phyloP scores from a whole-genome alignment of 257 asterid genomes.

The Solanum habrochaites region DNA sequence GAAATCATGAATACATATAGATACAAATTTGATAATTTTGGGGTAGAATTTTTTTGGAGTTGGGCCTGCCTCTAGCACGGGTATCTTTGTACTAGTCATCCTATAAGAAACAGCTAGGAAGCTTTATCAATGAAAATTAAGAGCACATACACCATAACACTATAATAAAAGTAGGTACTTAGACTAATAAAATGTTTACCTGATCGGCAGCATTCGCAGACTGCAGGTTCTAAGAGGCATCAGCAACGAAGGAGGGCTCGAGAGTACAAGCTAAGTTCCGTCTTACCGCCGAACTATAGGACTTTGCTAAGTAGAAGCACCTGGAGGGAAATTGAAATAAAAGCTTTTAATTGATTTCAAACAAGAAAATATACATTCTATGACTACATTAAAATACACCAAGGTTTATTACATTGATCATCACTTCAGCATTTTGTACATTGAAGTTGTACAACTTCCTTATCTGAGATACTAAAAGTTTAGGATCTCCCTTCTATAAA shows the following conservation, averaged over 20 bases:
- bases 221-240: constrained; percentile 52
- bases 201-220: constrained; percentile 41
- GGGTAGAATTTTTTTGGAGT: background rate
- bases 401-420: background rate
- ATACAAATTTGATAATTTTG: background rate
- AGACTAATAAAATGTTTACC: constrained; percentile 25
- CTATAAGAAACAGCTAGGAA: background rate
- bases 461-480: background rate
- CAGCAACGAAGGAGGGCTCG: constrained; percentile 63
- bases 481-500: background rate
- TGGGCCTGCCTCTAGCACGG: background rate
- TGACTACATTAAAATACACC: background rate
- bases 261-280: constrained; percentile 75
- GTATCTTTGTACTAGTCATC: background rate
- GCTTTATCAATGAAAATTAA: background rate
- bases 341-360: background rate
- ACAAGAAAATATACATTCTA: background rate
- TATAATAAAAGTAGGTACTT: background rate
- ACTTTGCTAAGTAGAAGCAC: constrained; percentile 92
- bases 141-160: background rate
- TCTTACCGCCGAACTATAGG: constrained; percentile 87
- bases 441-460: background rate
- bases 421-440: background rate
- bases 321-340: constrained; percentile 30
- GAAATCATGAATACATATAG: background rate